Evolutionary conservation across 495 filamentous ascomycete species (phyloP), one percentile per base, ranked within the genome.

Genomic region (Penicillium verhagenii): DNA sequence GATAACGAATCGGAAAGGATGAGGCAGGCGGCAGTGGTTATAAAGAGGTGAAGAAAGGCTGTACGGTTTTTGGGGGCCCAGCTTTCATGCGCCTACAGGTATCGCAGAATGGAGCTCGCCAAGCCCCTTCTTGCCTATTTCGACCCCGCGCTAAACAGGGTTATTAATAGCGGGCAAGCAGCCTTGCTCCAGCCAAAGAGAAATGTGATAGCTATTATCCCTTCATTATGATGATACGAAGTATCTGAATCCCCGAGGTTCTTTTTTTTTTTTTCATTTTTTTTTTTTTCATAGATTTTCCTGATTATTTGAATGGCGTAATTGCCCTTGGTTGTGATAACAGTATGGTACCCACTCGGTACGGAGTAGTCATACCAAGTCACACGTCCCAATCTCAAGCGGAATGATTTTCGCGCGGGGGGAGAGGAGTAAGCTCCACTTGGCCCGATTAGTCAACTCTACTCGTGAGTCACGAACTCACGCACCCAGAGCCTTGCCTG

Each of bases 131-230:
- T 18, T 33, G 14, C 59, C 50, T 47, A 59, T 57, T 60, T 25
- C 52, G 63, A 63, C 63, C 57, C 63, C 52, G 59, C 59, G 59
- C 56, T 59, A 63, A 57, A 24, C 40, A 14, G 31, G 25, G 46
- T 50, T 59, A 54, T 54, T 51, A 51, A 59, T 59, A 54, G 52
- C 28, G 39, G 14, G 33, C 10, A 42, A 23, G 20, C 13, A 43
- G 52, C 35, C 45, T 49, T 49, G 52, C 46, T 43, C 35, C 3
- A 37, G 8, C 5, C 31, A 28, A 3, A 48, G 5, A 31, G n/a
- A 6, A 35, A 35, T 14, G 14, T 35, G 28, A 31, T 31, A 31
- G 28, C 28, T 31, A 31, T 35, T 35, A 21, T 21, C 46, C 46
- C 46, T 48, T 48, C n/a, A 33, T 28, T 26, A 46, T 46, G 23